Conservation (phyloP, 805 yeast species). For the Pichia phayaonensis region DNA sequence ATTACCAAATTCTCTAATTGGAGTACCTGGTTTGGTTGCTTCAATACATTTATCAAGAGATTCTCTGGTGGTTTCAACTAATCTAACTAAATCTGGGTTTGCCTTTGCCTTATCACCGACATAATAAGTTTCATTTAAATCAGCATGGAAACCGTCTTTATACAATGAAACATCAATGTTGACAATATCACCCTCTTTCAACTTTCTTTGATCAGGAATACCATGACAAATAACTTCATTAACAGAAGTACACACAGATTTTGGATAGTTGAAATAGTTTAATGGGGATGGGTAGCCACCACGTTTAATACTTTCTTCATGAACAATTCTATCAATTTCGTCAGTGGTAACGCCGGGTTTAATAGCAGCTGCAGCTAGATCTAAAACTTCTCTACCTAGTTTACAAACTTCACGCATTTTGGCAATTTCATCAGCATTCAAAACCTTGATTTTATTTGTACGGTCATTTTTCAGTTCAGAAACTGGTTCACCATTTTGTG, state of each 20-base stretch:
- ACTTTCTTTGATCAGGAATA: conserved; percentile 81
- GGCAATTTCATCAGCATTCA: conserved; percentile 61
- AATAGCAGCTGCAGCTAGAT: conserved; percentile 75
- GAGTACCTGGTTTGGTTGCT: conserved; percentile 82
- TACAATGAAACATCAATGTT: conserved; percentile 84
- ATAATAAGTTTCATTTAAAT: conserved; percentile 92
- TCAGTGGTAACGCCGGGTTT: conserved; percentile 91
- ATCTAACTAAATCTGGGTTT: conserved; percentile 75
- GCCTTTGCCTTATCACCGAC: conserved; percentile 82
- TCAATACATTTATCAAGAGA: conserved; percentile 77
- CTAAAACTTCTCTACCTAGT: conserved; percentile 82
- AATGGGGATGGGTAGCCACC: conserved; percentile 92
- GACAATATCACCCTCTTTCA: conserved; percentile 90
- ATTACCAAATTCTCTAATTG: conserved; percentile 82
- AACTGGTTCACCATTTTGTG: conserved; percentile 68
- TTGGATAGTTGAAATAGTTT: conserved; percentile 90
- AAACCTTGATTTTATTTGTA: conserved; percentile 54
- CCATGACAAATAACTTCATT: conserved; percentile 97
- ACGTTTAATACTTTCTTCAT: conserved; percentile 80
- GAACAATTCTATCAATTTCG: conserved; percentile 79
- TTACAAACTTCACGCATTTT: conserved; percentile 69
- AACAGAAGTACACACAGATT: conserved; percentile 85
- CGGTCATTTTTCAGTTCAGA: conserved; percentile 71
- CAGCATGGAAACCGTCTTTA: conserved; percentile 87
- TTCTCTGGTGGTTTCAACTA: conserved; percentile 90